These are phyloP conservation scores for Aotearoamyces nothofagi DNA, from an alignment of 2,329 filamentous ascomycete genomes.

Conservation along the genomic window DNA sequence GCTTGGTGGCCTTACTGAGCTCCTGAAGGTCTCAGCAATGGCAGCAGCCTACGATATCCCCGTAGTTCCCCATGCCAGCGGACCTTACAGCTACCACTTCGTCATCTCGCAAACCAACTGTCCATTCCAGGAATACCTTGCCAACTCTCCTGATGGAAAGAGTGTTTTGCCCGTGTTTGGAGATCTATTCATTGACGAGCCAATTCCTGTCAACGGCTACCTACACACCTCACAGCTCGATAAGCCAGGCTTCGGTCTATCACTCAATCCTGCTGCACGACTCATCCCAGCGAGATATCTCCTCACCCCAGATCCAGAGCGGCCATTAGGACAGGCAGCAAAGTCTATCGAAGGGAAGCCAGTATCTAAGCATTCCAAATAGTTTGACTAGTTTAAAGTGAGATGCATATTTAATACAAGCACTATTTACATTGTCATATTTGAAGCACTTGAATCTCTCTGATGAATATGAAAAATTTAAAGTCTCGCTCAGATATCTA, in stretches of 20 bases:
- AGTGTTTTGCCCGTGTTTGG: slow-evolving; percentile 86
- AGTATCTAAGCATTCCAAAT: no score
- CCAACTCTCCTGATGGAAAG: slow-evolving; percentile 83
- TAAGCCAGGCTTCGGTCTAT: slow-evolving; percentile 81
- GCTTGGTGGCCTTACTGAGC: slow-evolving; percentile 84
- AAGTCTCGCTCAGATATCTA: no score
- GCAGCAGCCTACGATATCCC: slow-evolving; percentile 88
- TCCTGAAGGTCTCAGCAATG: slow-evolving; percentile 78
- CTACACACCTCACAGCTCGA: slow-evolving; percentile 68
- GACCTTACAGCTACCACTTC: slow-evolving; percentile 92
- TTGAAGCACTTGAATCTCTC: no score
- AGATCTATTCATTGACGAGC: slow-evolving; percentile 79
- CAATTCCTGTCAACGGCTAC: slow-evolving; percentile 71
- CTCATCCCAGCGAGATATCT: slow-evolving; percentile 64
- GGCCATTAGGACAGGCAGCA: slow-evolving; percentile 24
- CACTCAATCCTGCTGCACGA: slow-evolving; percentile 62
- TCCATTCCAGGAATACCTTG: slow-evolving; percentile 91
- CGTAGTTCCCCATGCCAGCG: slow-evolving; percentile 87
- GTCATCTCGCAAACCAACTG: slow-evolving; percentile 87
- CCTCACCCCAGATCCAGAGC: slow-evolving; percentile 48
- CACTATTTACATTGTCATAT: no score
- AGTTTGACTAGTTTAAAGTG: no score
- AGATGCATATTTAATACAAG: no score
- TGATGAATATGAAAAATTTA: no score
- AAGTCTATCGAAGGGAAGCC: slow-evolving; percentile 7